Evolutionary conservation across 805 yeast genomes (phyloP), one percentile per base, ranked within the genome.

Genomic region (Wilhelminamyces savonicus): DNA sequence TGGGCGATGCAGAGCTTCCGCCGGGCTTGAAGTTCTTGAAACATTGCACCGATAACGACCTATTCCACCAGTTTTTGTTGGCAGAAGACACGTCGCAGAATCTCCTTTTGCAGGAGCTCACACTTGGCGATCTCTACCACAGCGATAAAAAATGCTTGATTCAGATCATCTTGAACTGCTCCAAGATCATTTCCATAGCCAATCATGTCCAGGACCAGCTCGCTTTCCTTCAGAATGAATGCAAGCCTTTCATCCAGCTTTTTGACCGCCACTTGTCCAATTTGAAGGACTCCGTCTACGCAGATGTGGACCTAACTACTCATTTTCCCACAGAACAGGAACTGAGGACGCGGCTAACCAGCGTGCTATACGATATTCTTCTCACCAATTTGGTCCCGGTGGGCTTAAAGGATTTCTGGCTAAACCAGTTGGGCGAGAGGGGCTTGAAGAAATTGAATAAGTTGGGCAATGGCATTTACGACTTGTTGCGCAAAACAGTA

Each of bases 351-450:
- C 31, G 28, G 13, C 40, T 57, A 13, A 28, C 37, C 11, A 29
- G 37, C 7, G 41, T 45, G 21, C 46, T 76, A 6, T 65, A 66
- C 32, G 72, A 71, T 28, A 41, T 73, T 14, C 48, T 76, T 2
- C 44, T 76, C 3, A 73, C 82, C 0, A 81, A 82, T 2, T 56
- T 71, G 29, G 59, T 78, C 34, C 65, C 75, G 1, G 62, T 57
- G 10, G 52, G 62, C 1, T 55, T 74, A 2, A 67, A 65, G 35
- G 76, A 74, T 32, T 82, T 78, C 76, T 56, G 82, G 45, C 65
- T 72, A 14, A 78, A 78, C 40, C 74, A 76, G 27, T 56, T 82
- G 20, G 87, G 84, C 0, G 86, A 79, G 37, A 59, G 82, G 37
- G 83, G 83, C 17, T 48, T 73, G 13, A 73, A 70, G 37, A 62